Evolutionary conservation across 805 yeast genomes (phyloP).

Genomic region (Trichomonascus vanleenenianus): DNA sequence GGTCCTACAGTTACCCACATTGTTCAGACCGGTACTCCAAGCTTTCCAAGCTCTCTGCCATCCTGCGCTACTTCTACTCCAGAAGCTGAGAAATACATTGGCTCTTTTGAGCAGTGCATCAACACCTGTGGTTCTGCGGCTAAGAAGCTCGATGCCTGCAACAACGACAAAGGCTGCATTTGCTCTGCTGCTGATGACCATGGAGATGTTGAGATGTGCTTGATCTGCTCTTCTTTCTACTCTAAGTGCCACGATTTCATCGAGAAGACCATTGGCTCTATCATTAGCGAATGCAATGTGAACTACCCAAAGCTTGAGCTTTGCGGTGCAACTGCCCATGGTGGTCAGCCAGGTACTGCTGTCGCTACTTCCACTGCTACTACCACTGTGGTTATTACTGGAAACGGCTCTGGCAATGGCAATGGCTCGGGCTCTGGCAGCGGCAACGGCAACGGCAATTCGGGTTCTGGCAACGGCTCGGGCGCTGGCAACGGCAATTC

Average conservation of each 20-base stretch:
- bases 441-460: not conserved
- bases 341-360: constrained; percentile 3
- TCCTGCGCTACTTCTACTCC: not conserved
- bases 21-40: not conserved
- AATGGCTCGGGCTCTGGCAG: constrained; percentile 6
- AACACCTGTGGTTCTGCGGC: not conserved
- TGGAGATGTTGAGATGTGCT: constrained; percentile 2
- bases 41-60: not conserved
- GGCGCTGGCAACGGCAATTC: constrained; percentile 6
- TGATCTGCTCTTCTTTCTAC: not conserved
- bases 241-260: not conserved
- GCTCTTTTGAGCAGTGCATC: not conserved
- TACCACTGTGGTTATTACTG: not conserved
- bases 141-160: not conserved
- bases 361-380: constrained; percentile 5
- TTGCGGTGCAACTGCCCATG: not conserved
- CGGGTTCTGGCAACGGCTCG: constrained; percentile 4
- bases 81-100: not conserved
- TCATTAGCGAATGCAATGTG: not conserved
- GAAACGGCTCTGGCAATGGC: constrained; percentile 4
- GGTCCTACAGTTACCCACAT: not conserved
- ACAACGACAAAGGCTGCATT: not conserved
- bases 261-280: not conserved
- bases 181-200: constrained; percentile 2
- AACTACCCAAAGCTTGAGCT: not conserved